phyloP scores from a whole-genome alignment of 306 rosid genomes.

The Lotus japonicus region DNA sequence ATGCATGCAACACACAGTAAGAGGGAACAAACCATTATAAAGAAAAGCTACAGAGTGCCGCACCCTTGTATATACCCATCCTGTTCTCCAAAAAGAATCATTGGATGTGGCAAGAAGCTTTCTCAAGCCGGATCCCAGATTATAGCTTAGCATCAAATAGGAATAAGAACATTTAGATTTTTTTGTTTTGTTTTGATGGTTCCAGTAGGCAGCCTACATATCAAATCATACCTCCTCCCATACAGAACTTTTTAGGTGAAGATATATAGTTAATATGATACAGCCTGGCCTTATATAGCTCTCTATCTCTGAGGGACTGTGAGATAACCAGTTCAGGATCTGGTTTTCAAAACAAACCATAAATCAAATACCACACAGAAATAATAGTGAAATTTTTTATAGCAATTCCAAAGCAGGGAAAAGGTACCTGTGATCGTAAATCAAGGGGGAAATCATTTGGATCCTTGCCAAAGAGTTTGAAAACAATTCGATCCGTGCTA shows the following conservation, averaged over 20 bases:
- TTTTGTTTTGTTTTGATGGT: background rate
- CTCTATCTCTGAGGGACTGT: slow-evolving; percentile 73
- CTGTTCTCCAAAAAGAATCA: slow-evolving; percentile 78
- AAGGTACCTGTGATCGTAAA: slow-evolving; percentile 69
- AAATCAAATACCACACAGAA: slow-evolving; percentile 8
- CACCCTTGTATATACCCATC: slow-evolving; percentile 77
- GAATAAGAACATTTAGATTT: background rate
- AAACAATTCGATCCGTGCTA: slow-evolving; percentile 87
- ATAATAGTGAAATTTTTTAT: slow-evolving; percentile 9
- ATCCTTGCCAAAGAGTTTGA: slow-evolving; percentile 88
- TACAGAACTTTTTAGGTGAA: slow-evolving; percentile 45
- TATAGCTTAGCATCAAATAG: slow-evolving; percentile 45
- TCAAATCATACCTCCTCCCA: slow-evolving; percentile 75
- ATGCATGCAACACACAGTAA: slow-evolving; percentile 8
- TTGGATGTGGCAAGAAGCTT: slow-evolving; percentile 53
- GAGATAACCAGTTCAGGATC: slow-evolving; percentile 76
- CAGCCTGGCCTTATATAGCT: slow-evolving; percentile 92
- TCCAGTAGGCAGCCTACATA: background rate
- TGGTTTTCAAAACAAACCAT: slow-evolving; percentile 21
- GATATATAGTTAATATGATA: slow-evolving; percentile 62
- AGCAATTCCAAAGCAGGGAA: slow-evolving; percentile 18
- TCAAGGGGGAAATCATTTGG: slow-evolving; percentile 75
- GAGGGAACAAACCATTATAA: slow-evolving; percentile 59
- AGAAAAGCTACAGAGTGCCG: slow-evolving; percentile 59
- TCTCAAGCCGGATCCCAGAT: slow-evolving; percentile 57